Percentiles rank a stretch among this genome's conserved stretches.
Evolutionary conservation across 139 green algal genomes (phyloP).

Genomic region (Edaphochlamys debaryana): DNA sequence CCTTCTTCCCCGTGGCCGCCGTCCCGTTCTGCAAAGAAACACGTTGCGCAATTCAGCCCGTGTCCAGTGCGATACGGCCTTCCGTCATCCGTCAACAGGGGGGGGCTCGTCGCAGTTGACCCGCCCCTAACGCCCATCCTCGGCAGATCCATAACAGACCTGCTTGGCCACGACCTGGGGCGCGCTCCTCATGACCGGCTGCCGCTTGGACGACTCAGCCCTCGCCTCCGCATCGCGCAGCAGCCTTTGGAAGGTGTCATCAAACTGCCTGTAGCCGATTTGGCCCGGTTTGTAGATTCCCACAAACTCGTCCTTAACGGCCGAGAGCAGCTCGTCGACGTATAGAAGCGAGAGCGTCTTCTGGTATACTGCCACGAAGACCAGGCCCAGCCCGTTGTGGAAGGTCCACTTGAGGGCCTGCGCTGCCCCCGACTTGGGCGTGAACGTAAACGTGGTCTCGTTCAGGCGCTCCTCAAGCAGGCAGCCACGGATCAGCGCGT

Average conservation of each 20-base stretch:
- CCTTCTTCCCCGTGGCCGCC: conserved; percentile 6
- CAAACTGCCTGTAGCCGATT: conserved; percentile 57
- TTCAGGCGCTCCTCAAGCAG: conserved; percentile 93
- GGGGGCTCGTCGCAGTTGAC: no score
- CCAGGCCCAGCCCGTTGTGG: conserved; percentile 93
- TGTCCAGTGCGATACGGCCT: no score
- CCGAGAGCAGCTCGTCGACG: conserved; percentile 87
- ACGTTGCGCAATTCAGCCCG: neutral
- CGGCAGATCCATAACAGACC: no score
- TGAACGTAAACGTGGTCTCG: conserved; percentile 84
- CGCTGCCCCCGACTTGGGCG: conserved; percentile 67
- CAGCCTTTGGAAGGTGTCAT: conserved; percentile 63
- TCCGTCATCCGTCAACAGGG: no score
- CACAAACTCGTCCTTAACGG: conserved; percentile 74
- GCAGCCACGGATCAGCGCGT: conserved; percentile 86
- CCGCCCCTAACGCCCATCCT: no score
- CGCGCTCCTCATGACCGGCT: conserved; percentile 17
- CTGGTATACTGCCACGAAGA: conserved; percentile 98
- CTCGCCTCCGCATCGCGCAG: conserved; percentile 73
- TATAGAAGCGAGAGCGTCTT: conserved; percentile 90
- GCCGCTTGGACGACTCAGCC: conserved; percentile 57
- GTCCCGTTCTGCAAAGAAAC: conserved; percentile 23
- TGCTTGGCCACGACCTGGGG: neutral
- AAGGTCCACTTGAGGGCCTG: conserved; percentile 97
- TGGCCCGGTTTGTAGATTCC: conserved; percentile 39